Percentiles rank a stretch among this genome's conserved stretches.
These are phyloP conservation scores for Dittrichia graveolens DNA, from an alignment of 129 eudicot species.

Conservation along the genomic window DNA sequence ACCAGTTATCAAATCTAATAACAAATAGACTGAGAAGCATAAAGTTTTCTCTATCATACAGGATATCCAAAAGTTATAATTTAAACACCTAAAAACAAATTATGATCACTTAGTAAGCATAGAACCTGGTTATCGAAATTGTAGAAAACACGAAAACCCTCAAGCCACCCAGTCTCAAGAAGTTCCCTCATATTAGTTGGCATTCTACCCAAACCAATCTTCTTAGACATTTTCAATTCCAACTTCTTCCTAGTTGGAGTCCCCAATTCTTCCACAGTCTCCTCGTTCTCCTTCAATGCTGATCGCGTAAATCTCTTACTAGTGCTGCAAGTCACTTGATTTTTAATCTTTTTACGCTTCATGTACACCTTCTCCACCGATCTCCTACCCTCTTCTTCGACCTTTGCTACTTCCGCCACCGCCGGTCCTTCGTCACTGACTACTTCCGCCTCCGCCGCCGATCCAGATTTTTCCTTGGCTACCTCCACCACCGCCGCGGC, in stretches of 20 bases:
- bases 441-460: background rate
- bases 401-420: constrained; percentile 9
- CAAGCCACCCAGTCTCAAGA: constrained; percentile 85
- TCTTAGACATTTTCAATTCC: constrained; percentile 68
- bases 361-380: constrained; percentile 25
- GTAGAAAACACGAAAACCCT: constrained; percentile 81
- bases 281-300: constrained; percentile 46
- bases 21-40: background rate
- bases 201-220: constrained; percentile 46
- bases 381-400: constrained; percentile 17
- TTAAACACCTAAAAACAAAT: constrained; percentile 9
- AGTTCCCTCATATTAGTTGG: constrained; percentile 73
- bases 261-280: constrained; percentile 30
- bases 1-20: constrained; percentile 10
- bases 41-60: constrained; percentile 1
- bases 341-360: constrained; percentile 20
- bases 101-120: background rate
- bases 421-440: background rate
- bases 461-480: constrained; percentile 18
- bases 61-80: background rate
- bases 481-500: background rate
- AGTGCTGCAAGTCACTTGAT: constrained; percentile 10
- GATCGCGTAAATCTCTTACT: constrained; percentile 73
- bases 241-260: constrained; percentile 43
- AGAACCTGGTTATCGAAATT: constrained; percentile 57